Evolutionary conservation across 2,329 filamentous ascomycete species (phyloP), one percentile per base, ranked within the genome.

Genomic region (Cladosporium sp.): DNA sequence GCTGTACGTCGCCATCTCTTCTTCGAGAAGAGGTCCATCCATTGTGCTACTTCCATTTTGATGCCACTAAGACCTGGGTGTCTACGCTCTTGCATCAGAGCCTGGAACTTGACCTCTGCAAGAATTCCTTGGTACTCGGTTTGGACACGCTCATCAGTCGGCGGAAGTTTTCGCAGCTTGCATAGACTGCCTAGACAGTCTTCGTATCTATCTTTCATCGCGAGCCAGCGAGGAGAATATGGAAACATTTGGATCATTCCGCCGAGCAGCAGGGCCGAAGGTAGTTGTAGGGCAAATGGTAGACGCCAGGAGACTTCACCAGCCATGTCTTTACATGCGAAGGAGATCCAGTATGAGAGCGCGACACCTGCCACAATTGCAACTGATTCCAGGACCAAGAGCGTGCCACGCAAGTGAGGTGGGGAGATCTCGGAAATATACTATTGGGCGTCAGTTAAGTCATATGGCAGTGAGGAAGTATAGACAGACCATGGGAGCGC

Each of bases 21-120:
- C 12, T 62, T 62, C 19, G 60, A 62, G 63, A 77, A 75, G 41
- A 72, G 68, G 51, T 76, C 72, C 1, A 57, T 46, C 73, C 73
- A 74, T 4, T 65, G 60, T 3, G 59, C 56, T 1, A 74, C 16
- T 50, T 75, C 73, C 0, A 76, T 66, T 50, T 67, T 70, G 19
- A 68, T 45, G 1, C 56, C 58, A 5, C 32, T 51, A 5, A 32
- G 57, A 46, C 53, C 65, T 50, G 54, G 62, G 52, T 53, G 71
- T 19, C 68, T 67, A 18, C 60, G 62, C 52, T 67, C 61, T 12
- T 60, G 43, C 25, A 64, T 64, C 8, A 69, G 59, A 55, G 76
- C 65, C 53, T 77, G 74, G 59, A 78, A 79, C 11, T 68, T 64
- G 7, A 74, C 73, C 56, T 80, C 78, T 1, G 75, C 72, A n/a